Conservation (phyloP, 1,284 basidiomycete species). For the Sporisorium iseilematis-ciliati region DNA sequence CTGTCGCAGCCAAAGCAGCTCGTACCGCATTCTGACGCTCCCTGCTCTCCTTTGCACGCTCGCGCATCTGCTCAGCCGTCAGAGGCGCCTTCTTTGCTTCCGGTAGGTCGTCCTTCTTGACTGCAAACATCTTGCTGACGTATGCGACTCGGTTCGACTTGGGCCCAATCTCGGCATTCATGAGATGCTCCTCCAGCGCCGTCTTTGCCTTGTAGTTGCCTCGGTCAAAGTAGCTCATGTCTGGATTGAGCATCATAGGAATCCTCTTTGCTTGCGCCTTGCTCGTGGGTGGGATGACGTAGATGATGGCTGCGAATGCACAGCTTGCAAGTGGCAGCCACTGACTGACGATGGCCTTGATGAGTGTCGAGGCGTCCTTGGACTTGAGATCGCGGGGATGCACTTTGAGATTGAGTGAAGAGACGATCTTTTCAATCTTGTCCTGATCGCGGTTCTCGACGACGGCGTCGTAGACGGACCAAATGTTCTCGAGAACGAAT, state of each 20-base stretch:
- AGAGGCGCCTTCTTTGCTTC: constrained; percentile 74
- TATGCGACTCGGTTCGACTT: constrained; percentile 74
- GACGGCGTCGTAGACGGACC: constrained; percentile 82
- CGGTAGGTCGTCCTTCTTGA: constrained; percentile 82
- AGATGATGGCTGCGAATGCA: constrained; percentile 91
- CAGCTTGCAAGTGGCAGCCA: constrained; percentile 96
- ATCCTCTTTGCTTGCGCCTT: constrained; percentile 85
- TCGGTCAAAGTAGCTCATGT: constrained; percentile 74
- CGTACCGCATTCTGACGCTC: constrained; percentile 49
- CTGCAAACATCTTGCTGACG: constrained; percentile 99
- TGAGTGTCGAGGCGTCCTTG: constrained; percentile 86
- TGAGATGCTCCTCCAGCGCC: constrained; percentile 82
- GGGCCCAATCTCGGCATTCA: constrained; percentile 69
- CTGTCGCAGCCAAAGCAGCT: constrained; percentile 68
- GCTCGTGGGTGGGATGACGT: constrained; percentile 88
- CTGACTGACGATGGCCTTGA: constrained; percentile 89
- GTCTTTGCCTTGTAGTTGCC: constrained; percentile 50
- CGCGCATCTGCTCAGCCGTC: constrained; percentile 88
- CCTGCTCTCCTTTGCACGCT: constrained; percentile 73
- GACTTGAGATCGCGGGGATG: constrained; percentile 89
- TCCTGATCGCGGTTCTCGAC: constrained; percentile 70
- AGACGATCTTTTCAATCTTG: constrained; percentile 89
- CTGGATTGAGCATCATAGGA: constrained; percentile 92
- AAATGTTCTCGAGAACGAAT: constrained; percentile 96
- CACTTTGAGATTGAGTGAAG: constrained; percentile 85